phyloP scores from a whole-genome alignment of 78 protist species.

The Dictyostelium intermedium region DNA sequence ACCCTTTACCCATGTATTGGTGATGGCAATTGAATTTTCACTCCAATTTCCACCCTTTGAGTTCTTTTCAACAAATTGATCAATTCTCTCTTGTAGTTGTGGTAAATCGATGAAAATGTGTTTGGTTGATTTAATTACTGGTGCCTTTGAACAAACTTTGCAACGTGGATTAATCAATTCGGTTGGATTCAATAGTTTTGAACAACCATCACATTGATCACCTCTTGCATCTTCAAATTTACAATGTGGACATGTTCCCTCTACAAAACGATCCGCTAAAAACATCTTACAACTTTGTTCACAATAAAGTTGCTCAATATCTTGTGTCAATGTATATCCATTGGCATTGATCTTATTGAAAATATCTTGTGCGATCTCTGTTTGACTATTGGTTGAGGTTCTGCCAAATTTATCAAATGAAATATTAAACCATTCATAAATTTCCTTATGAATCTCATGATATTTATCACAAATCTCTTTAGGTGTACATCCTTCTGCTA shows the following conservation, averaged over 20 bases:
- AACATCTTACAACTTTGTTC: slow-evolving; percentile 66
- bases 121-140: slow-evolving; percentile 67
- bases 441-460: slow-evolving; percentile 69
- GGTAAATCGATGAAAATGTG: slow-evolving; percentile 90
- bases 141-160: slow-evolving; percentile 52
- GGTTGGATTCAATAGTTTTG: slow-evolving; percentile 82
- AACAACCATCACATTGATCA: slow-evolving; percentile 95
- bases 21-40: slow-evolving; percentile 52
- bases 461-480: slow-evolving; percentile 91
- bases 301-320: slow-evolving; percentile 80
- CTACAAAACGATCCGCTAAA: slow-evolving; percentile 93
- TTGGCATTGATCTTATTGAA: slow-evolving; percentile 64
- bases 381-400: slow-evolving; percentile 87
- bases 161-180: slow-evolving; percentile 82
- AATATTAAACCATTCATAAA: slow-evolving; percentile 95
- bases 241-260: slow-evolving; percentile 93
- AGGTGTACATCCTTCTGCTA: slow-evolving; percentile 84
- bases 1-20: slow-evolving; percentile 80
- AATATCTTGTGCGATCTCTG: slow-evolving; percentile 91
- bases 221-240: slow-evolving; percentile 90
- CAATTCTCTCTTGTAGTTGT: slow-evolving; percentile 46
- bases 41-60: slow-evolving; percentile 59
- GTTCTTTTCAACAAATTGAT: slow-evolving; percentile 25
- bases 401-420: slow-evolving; percentile 92
- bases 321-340: slow-evolving; percentile 32